Base-by-base conservation (phyloP, 768 basidiomycete genomes). In the Arthromyces matolae region DNA sequence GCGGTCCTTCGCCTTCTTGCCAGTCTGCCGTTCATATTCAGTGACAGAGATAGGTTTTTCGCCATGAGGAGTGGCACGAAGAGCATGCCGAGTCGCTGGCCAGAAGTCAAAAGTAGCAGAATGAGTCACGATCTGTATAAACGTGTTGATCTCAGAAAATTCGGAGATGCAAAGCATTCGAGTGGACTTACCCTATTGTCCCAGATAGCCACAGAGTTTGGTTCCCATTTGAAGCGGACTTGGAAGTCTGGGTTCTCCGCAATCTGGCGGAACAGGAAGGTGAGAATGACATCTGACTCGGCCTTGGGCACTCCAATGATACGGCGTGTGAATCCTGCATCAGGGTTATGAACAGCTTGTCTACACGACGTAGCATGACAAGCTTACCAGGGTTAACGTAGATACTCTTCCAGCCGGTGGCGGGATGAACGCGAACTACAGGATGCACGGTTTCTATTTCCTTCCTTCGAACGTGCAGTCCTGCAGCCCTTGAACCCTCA, bases 21-120 rank as follows among this genome's bases (percentile, higher is more conserved):
- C 87, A 1, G 76, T 81, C 55, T 71, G 57, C 35, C 60, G 62
- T 62, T 84, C 81, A 60, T 89, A 91, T 36, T 80, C 85, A 35
- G 70, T 79, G 16, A 90, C 90, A 0, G 84, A 87, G n/a, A 72
- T 72, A 1, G 89, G 90, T 51, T 75, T 78, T 62, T 91, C 87
- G 10, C 81, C 90, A 53, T 86, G 87, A 44, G 89, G 90, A 2
- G 89, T 92, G 8, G 83, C 84, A 38, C 89, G 80, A 29, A 90
- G 70, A 12, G 86, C 89, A 60, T 92, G 90, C 24, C 89, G 78
- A 31, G 76, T 81, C 28, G 78, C 75, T 8, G 86, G 86, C 80
- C 79, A 90, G 64, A 88, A 89, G 64, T 92, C 88, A 58, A 89
- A 90, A 10, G 80, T 89, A 10, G 88, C 89, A 16, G 83, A 79